Conservation (phyloP, 2,329 filamentous ascomycete species). For the Aureobasidium sp. region DNA sequence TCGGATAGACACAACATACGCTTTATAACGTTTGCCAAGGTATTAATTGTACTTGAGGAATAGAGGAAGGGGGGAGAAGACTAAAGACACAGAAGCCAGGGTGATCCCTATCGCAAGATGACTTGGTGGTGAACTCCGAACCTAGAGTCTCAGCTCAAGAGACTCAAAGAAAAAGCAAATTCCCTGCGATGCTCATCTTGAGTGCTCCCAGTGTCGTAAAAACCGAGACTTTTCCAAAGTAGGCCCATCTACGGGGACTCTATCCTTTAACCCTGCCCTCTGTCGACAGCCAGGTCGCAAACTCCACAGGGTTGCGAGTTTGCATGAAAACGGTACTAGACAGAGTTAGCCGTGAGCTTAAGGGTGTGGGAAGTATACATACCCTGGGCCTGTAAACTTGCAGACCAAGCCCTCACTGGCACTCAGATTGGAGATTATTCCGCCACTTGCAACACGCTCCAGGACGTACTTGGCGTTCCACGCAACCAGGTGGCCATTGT, state of each 20-base stretch:
- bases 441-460: constrained; percentile 81
- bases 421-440: constrained; percentile 75
- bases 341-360: constrained; percentile 28
- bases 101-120: not conserved
- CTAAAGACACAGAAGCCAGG: not conserved
- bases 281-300: constrained; percentile 44
- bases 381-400: constrained; percentile 62
- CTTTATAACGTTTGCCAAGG: too few relatives aligned
- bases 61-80: too few relatives aligned
- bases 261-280: constrained; percentile 18
- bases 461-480: constrained; percentile 96
- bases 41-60: too few relatives aligned
- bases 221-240: not conserved
- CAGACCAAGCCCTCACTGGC: constrained; percentile 86
- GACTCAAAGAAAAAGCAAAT: not conserved
- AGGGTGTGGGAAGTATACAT: constrained; percentile 6
- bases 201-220: not conserved
- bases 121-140: too few relatives aligned
- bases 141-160: too few relatives aligned
- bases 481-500: constrained; percentile 64
- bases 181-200: not conserved
- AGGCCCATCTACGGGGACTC: not conserved
- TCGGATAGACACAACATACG: too few relatives aligned
- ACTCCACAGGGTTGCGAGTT: constrained; percentile 70
- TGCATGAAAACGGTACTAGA: constrained; percentile 90